Conservation (phyloP, 305 asterid species). For the Solanum hybrid region DNA sequence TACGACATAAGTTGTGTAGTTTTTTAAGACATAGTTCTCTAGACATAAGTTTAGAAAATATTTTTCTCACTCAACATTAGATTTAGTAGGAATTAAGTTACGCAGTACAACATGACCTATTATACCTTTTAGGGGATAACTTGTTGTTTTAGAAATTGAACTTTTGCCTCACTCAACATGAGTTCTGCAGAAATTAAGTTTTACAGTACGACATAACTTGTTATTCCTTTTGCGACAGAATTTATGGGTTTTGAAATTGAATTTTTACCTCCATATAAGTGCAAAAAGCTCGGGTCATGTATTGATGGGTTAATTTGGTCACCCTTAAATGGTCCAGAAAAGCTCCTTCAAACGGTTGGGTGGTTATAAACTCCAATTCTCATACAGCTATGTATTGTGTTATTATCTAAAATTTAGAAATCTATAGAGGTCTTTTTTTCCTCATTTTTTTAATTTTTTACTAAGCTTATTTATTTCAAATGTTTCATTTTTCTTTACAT, state of each 20-base stretch:
- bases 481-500: not conserved
- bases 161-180: not conserved
- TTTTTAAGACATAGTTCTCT: not conserved
- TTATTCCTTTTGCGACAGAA: too few species aligned
- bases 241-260: not conserved
- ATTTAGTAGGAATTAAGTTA: not conserved
- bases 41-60: too few species aligned
- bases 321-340: not conserved
- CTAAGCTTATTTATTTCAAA: too few species aligned
- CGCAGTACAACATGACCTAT: not conserved
- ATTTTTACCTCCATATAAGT: not conserved
- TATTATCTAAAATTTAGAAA: too few species aligned
- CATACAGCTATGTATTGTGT: not conserved
- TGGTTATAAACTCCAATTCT: not conserved
- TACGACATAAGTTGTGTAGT: too few species aligned
- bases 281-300: not conserved
- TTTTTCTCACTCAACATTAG: not conserved
- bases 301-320: not conserved
- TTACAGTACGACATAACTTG: not conserved
- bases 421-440: not conserved
- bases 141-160: too few species aligned
- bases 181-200: not conserved
- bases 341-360: not conserved
- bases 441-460: too few species aligned
- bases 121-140: too few species aligned